Conservation (phyloP, 2,329 filamentous ascomycete genomes). For the Neurospora sp. region DNA sequence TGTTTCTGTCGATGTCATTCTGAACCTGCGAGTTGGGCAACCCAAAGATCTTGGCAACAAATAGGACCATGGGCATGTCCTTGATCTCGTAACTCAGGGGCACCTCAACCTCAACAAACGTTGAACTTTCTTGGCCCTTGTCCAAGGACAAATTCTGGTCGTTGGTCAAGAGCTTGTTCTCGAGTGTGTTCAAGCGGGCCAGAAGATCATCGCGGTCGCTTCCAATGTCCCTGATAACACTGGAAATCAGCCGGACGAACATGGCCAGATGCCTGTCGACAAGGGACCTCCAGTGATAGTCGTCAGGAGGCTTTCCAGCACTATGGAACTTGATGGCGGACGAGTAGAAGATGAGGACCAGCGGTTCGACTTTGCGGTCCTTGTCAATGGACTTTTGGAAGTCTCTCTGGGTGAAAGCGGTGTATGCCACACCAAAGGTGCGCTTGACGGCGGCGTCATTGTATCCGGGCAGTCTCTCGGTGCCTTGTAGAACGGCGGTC, state of each 20-base stretch:
- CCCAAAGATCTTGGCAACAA: constrained; percentile 78
- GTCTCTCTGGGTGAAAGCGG: constrained; percentile 76
- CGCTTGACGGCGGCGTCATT: constrained; percentile 85
- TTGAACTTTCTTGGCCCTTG: constrained; percentile 48
- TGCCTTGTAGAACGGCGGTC: constrained; percentile 69
- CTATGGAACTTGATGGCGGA: constrained; percentile 83
- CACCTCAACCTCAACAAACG: constrained; percentile 69
- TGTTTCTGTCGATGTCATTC: constrained; percentile 74
- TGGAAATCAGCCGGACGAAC: constrained; percentile 78
- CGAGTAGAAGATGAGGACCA: constrained; percentile 94
- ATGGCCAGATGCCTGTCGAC: constrained; percentile 91
- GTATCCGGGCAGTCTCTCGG: constrained; percentile 77
- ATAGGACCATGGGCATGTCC: constrained; percentile 89
- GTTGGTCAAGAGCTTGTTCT: constrained; percentile 88
- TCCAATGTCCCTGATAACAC: constrained; percentile 71
- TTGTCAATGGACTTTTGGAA: constrained; percentile 91
- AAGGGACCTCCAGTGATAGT: constrained; percentile 83
- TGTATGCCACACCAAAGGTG: constrained; percentile 90
- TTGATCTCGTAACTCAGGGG: constrained; percentile 87
- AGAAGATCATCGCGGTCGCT: constrained; percentile 80
- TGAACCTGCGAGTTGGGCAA: constrained; percentile 72
- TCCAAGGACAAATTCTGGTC: constrained; percentile 75
- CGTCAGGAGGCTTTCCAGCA: constrained; percentile 60
- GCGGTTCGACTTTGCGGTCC: constrained; percentile 82
- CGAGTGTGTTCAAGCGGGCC: constrained; percentile 65